Evolutionary conservation across 78 protist genomes (phyloP), one percentile per base, ranked within the genome.

Genomic region (Dictyostelium citrinum): DNA sequence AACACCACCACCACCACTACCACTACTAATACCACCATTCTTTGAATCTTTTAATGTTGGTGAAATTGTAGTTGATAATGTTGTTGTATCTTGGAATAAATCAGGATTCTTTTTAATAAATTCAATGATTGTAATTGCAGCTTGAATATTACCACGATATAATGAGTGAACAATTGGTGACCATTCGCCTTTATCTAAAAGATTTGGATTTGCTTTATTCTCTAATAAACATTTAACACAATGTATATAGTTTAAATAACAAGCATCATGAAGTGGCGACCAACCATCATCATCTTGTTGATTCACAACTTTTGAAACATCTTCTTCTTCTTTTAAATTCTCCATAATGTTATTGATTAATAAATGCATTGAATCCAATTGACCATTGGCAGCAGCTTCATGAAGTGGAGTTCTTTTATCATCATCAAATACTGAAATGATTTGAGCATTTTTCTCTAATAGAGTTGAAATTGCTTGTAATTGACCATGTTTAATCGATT

Each of bases 211-310:
- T 7, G 93, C 43, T 14, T 45, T 29, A 12, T 88, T 58, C 41
- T 61, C 81, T 24, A 88, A 46, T 27, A 88, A 41, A 22, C 71
- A 33, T 46, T 78, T 76, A 17, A 72, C 82, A 46, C 93, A 88
- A 24, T 45, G 68, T 14, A 35, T 24, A 17, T 60, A 88, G 39
- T 88, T 88, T 29, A 67, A 46, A 35, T 72, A 88, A 27, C 84
- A n/a, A n/a, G 93, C 72, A 8, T 88, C 93, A 39, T 88, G 93
- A 12, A 88, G 71, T 14, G 93, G 76, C 5, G 85, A 45, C 93
- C 84, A 78, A 11, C 93, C 93, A 78, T 88, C 93, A 22, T 79
- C 85, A 43, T 88, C 93, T 88, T 88, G 93, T 10, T 33, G 27
- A 78, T 88, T 88, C 9, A 77, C 29, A 39, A 85, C 27, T 8